Evolutionary conservation across 768 basidiomycete genomes (phyloP), one percentile per base, ranked within the genome.

Genomic region (Exsudoporus frostii): DNA sequence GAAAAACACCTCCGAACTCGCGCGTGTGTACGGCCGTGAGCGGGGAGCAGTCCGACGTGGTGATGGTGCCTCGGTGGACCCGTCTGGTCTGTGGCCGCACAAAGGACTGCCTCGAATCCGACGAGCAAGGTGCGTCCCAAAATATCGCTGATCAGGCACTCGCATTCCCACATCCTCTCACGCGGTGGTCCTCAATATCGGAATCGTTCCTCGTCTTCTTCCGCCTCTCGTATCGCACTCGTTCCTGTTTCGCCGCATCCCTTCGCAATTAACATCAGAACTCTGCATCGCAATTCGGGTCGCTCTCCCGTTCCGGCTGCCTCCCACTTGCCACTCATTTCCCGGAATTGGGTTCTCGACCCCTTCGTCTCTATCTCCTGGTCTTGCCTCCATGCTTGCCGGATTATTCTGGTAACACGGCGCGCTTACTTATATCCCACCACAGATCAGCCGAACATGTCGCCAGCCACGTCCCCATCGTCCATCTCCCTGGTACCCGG

Each of bases 121-220:
- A 52, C 37, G 11, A 49, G 40, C 7, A 39, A 61, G 51, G 59
- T 25, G n/a, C n/a, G n/a, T 53, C 51, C 30, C 19, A 56, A 64
- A 55, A 55, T 55, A 64, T 43, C 41, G 65, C 11, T 59, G 43
- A 55, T 64, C 64, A 65, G 65, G 62, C 6, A 61, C 52, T 45
- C 13, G 9, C 33, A n/a, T n/a, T 52, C 50, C 55, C 62, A 53
- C 62, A 67, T 67, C 50, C 60, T 64, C 62, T 65, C 65, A 64
- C 65, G 36, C n/a, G 22, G 17, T 44, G 63, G 41, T 30, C 52
- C 48, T 65, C 65, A 7, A 45, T 64, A 51, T 54, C 50, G 49
- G 64, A 65, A 65, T 38, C 33, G 39, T 50, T 33, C 25, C 42
- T 51, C 3, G n/a, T 47, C 46, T 58, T 48, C 45, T 43, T 49